Percentiles rank a stretch among this genome's conserved stretches.
Conservation (phyloP, 768 basidiomycete genomes). For the Rhodocollybia butyracea region DNA sequence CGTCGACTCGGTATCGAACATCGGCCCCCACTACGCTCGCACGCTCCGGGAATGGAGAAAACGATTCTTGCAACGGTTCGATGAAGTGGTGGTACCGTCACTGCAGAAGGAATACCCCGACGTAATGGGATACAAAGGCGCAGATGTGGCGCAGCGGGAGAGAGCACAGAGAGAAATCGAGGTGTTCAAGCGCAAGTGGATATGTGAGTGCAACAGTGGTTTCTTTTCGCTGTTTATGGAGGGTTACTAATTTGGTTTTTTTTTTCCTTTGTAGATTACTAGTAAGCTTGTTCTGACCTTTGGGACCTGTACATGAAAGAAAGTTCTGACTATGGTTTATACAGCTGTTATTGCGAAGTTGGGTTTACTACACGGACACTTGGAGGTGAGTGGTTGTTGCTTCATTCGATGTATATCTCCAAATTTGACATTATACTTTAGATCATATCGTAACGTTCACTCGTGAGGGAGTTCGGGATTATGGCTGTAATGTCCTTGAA, state of each 20-base stretch:
- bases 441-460: slow-evolving; percentile 64
- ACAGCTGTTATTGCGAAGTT: slow-evolving; percentile 69
- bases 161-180: slow-evolving; percentile 54
- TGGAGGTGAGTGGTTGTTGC: slow-evolving; percentile 44
- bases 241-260: background rate
- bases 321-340: slow-evolving; percentile 12
- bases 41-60: slow-evolving; percentile 74
- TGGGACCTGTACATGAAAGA: no score
- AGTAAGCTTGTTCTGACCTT: slow-evolving; percentile 29
- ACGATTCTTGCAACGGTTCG: slow-evolving; percentile 58
- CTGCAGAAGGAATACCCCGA: slow-evolving; percentile 58
- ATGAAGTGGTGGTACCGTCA: slow-evolving; percentile 54
- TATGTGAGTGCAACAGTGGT: slow-evolving; percentile 41
- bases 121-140: slow-evolving; percentile 32
- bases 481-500: slow-evolving; percentile 46
- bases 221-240: background rate
- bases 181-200: slow-evolving; percentile 75
- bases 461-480: slow-evolving; percentile 61
- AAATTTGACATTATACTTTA: slow-evolving; percentile 15
- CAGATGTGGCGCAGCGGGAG: slow-evolving; percentile 17
- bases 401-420: background rate
- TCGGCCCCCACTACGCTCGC: slow-evolving; percentile 60
- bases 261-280: slow-evolving; percentile 34
- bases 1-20: slow-evolving; percentile 52
- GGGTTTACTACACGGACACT: slow-evolving; percentile 65